A percentile compares a stretch with the other conserved stretches of the same genome.
phyloP scores from a whole-genome alignment of 2,329 filamentous ascomycete genomes.

The Ophiosphaerella korrae region DNA sequence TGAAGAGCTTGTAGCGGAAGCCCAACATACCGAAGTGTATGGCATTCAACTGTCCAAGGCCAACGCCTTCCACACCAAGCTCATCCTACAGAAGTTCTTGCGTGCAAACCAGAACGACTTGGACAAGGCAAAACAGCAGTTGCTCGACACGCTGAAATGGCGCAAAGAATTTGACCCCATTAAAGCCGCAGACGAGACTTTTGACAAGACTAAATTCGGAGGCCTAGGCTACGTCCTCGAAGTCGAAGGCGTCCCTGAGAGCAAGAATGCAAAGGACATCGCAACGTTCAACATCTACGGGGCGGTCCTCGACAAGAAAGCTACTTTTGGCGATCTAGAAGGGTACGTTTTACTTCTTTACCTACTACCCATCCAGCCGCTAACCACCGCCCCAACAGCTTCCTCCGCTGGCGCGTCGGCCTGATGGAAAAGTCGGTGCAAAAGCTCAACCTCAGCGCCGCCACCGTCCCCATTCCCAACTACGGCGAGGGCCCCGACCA shows the following conservation, averaged over 20 bases:
- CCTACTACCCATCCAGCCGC: background rate
- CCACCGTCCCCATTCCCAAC: slow-evolving; percentile 73
- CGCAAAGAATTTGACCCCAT: slow-evolving; percentile 76
- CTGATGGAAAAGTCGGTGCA: slow-evolving; percentile 86
- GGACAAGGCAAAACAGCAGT: slow-evolving; percentile 75
- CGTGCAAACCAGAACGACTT: slow-evolving; percentile 84
- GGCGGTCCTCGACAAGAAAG: slow-evolving; percentile 77
- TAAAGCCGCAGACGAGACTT: slow-evolving; percentile 65
- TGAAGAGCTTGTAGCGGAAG: slow-evolving; percentile 60
- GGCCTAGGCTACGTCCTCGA: slow-evolving; percentile 80
- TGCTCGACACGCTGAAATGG: slow-evolving; percentile 81
- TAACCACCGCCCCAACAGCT: slow-evolving; percentile 58
- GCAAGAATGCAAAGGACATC: slow-evolving; percentile 63
- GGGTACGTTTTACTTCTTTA: slow-evolving; percentile 60
- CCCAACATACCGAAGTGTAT: slow-evolving; percentile 80
- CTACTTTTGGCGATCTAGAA: slow-evolving; percentile 80
- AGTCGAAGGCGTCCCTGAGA: slow-evolving; percentile 63
- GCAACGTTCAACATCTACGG: slow-evolving; percentile 96
- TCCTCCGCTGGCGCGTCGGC: slow-evolving; percentile 86
- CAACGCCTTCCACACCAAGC: slow-evolving; percentile 72
- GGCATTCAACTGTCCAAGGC: slow-evolving; percentile 68
- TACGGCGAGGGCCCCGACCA: slow-evolving; percentile 70
- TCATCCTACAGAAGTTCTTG: slow-evolving; percentile 91
- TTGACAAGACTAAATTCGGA: slow-evolving; percentile 72
- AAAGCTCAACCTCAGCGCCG: slow-evolving; percentile 71